These are phyloP conservation scores for Laburnicola sp. DNA, from an alignment of 2,329 filamentous ascomycete species.

Conservation along the genomic window DNA sequence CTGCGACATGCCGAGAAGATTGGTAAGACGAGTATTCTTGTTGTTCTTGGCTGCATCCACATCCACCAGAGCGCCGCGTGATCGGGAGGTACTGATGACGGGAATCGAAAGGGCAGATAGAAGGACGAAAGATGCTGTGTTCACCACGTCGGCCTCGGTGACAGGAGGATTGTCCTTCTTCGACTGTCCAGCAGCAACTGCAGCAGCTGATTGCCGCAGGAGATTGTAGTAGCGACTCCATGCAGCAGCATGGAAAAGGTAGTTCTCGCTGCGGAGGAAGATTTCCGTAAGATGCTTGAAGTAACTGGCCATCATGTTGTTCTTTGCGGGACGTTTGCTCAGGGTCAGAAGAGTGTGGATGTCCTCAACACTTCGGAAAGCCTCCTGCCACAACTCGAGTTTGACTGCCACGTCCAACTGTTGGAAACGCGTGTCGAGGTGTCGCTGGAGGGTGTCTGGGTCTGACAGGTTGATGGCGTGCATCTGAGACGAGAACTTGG, in stretches of 20 bases:
- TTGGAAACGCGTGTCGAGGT: conserved; percentile 97
- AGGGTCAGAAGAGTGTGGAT: conserved; percentile 96
- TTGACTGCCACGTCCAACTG: conserved; percentile 98
- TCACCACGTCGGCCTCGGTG: conserved; percentile 86
- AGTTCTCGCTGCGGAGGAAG: conserved; percentile 98
- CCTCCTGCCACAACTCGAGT: conserved; percentile 98
- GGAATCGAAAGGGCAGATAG: conserved; percentile 96
- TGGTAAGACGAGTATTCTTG: conserved; percentile 97
- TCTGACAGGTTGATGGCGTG: conserved; percentile 99
- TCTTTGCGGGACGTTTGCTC: conserved; percentile 97
- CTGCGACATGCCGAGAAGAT: conserved; percentile 89
- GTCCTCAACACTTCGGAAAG: conserved; percentile 98
- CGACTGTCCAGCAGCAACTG: conserved; percentile 81
- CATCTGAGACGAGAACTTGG: conserved; percentile 99
- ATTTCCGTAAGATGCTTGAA: conserved; percentile 99
- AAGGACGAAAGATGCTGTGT: conserved; percentile 92
- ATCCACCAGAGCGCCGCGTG: conserved; percentile 92
- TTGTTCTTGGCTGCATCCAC: conserved; percentile 97
- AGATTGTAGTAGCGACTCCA: conserved; percentile 98
- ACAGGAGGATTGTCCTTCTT: conserved; percentile 94
- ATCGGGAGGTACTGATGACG: conserved; percentile 97
- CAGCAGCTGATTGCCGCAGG: conserved; percentile 82
- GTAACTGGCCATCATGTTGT: conserved; percentile 99
- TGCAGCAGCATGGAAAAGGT: conserved; percentile 96
- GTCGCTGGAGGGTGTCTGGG: conserved; percentile 93